Conservation (phyloP, 345 rosid species). For the Mallotus nudiflorus region DNA sequence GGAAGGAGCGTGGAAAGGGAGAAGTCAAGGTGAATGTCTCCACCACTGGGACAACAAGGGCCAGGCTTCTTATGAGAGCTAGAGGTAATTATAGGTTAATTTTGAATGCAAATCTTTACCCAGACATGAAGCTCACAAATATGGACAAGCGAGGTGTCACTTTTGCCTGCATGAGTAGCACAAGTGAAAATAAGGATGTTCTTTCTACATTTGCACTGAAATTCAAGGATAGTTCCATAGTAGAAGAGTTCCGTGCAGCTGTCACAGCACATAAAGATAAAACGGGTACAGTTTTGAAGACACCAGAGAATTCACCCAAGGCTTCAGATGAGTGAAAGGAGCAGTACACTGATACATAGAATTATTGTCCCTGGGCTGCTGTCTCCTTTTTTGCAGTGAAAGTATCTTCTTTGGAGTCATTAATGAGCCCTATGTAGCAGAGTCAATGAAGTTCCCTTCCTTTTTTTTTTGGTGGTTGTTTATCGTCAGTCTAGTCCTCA, state of each 20-base stretch:
- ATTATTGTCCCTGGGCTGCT: not conserved
- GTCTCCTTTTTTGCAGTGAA: constrained; percentile 6
- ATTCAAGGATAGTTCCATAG: constrained; percentile 69
- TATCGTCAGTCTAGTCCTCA: constrained; percentile 24
- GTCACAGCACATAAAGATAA: constrained; percentile 56
- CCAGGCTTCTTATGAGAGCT: constrained; percentile 86
- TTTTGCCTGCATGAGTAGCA: constrained; percentile 80
- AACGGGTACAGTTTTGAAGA: constrained; percentile 43
- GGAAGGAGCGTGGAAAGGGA: constrained; percentile 99
- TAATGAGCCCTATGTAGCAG: constrained; percentile 25
- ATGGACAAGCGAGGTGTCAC: constrained; percentile 98
- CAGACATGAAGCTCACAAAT: constrained; percentile 87
- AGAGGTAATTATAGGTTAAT: constrained; percentile 88
- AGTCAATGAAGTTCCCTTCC: constrained; percentile 29
- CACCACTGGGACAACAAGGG: constrained; percentile 50
- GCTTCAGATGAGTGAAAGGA: constrained; percentile 25
- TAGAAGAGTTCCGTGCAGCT: constrained; percentile 65
- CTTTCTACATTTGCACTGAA: constrained; percentile 82
- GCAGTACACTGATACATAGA: not conserved
- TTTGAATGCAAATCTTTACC: constrained; percentile 80
- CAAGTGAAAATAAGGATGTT: constrained; percentile 51
- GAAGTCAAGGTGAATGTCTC: constrained; percentile 82
- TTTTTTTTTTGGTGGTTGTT: constrained; percentile 27
- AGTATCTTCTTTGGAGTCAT: constrained; percentile 12
- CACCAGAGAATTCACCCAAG: constrained; percentile 84